Percentiles rank a stretch among this genome's conserved stretches.
phyloP scores from a whole-genome alignment of 768 basidiomycete species.

The Tulasnella sp. region DNA sequence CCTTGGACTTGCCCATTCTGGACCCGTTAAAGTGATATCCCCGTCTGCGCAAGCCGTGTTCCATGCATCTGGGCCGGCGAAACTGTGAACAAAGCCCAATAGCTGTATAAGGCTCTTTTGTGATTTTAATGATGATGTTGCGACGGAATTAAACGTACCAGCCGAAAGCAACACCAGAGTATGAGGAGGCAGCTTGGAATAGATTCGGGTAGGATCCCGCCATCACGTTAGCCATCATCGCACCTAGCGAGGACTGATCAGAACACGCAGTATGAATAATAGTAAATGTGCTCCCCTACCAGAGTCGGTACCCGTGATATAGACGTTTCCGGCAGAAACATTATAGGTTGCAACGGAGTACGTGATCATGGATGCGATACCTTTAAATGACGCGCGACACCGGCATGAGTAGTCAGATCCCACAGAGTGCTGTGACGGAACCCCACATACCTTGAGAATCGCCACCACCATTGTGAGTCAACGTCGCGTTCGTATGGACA shows the following conservation, averaged over 20 bases:
- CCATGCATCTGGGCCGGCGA: conserved; percentile 39
- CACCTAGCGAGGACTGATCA: too few relatives aligned
- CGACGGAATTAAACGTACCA: neutral
- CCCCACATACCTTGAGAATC: conserved; percentile 25
- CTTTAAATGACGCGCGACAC: too few relatives aligned
- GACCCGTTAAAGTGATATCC: conserved; percentile 33
- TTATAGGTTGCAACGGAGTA: neutral
- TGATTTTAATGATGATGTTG: too few relatives aligned
- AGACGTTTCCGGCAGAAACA: conserved; percentile 29
- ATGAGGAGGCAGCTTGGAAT: conserved; percentile 19
- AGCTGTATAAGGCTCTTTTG: too few relatives aligned
- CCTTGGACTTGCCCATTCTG: conserved; percentile 32
- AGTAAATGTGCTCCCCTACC: conserved; percentile 24
- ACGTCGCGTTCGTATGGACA: conserved; percentile 29
- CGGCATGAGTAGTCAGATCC: too few relatives aligned
- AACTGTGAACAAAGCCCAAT: conserved; percentile 29
- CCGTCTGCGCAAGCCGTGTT: conserved; percentile 39
- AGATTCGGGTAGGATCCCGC: conserved; percentile 27
- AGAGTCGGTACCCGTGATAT: conserved; percentile 40
- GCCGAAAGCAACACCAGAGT: conserved; percentile 30
- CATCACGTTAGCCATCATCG: conserved; percentile 45
- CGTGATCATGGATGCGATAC: conserved; percentile 6
- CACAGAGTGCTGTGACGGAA: too few relatives aligned
- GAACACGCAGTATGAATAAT: neutral
- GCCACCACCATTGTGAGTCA: conserved; percentile 45